Conservation (phyloP, 352 stramenopile species). For the Globisporangium uncinulatum region DNA sequence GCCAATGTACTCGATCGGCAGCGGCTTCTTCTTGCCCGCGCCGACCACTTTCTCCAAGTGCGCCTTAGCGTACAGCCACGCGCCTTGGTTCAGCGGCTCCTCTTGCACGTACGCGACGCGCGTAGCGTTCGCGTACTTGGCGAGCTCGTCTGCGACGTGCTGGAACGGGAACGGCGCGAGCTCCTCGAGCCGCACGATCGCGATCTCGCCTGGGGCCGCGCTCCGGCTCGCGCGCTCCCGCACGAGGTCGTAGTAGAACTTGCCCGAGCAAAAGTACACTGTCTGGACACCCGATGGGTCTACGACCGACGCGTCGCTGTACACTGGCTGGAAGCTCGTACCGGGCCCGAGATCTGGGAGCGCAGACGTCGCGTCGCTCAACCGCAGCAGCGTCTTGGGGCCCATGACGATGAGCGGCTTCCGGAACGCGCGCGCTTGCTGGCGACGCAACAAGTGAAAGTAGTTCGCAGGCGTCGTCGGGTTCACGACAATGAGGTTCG, state of each 20-base stretch:
- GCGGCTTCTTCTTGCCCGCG: constrained; percentile 25
- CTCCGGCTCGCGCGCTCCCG: constrained; percentile 48
- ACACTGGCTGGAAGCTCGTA: constrained; percentile 62
- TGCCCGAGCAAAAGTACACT: constrained; percentile 77
- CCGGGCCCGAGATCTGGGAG: constrained; percentile 55
- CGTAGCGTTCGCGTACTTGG: constrained; percentile 56
- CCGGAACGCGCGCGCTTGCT: constrained; percentile 72
- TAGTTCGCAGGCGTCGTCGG: constrained; percentile 93
- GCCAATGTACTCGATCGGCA: constrained; percentile 63
- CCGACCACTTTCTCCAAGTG: constrained; percentile 69
- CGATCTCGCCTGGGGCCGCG: constrained; percentile 41
- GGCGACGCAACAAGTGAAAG: constrained; percentile 93
- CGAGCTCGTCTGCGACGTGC: constrained; percentile 48
- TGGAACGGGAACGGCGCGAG: constrained; percentile 82
- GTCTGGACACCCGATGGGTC: constrained; percentile 50
- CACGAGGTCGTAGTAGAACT: constrained; percentile 85
- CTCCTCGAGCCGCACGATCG: constrained; percentile 76
- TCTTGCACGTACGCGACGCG: constrained; percentile 79
- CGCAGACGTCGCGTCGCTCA: constrained; percentile 57
- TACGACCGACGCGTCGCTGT: constrained; percentile 45
- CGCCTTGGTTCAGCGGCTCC: constrained; percentile 77
- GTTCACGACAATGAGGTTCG: constrained; percentile 85
- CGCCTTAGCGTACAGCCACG: constrained; percentile 62
- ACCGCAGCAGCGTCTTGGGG: constrained; percentile 70
- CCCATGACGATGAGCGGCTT: constrained; percentile 76